Evolutionary conservation across 1,284 basidiomycete species (phyloP).

Genomic region (Ceratorhiza oryzae-sativae): DNA sequence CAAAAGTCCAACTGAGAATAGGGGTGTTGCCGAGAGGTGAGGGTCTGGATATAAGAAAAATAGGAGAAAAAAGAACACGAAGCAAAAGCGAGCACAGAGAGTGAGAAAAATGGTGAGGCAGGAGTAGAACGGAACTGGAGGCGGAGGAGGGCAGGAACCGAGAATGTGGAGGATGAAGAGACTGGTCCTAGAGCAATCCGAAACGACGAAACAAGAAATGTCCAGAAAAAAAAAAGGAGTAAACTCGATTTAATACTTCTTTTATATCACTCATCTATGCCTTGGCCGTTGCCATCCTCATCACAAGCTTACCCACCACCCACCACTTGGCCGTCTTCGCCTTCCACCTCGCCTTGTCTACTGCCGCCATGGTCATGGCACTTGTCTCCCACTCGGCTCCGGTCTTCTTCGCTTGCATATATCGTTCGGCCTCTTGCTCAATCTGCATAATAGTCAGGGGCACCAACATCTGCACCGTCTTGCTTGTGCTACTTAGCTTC

Average conservation of each 20-base stretch:
- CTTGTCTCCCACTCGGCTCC: neutral
- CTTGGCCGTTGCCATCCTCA: neutral
- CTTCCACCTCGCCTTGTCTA: slow-evolving; percentile 2
- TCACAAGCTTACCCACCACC: neutral
- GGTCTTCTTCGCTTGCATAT: slow-evolving; percentile 6
- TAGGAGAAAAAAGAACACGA: too few species aligned
- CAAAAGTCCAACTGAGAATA: too few species aligned
- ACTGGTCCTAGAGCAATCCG: too few species aligned
- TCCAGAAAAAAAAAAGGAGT: neutral
- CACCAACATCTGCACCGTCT: slow-evolving; percentile 22
- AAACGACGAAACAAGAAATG: too few species aligned
- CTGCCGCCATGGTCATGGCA: neutral
- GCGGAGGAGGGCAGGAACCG: neutral
- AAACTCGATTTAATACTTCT: too few species aligned
- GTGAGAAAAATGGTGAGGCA: too few species aligned
- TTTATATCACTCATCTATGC: too few species aligned
- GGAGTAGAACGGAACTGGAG: too few species aligned
- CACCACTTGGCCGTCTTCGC: slow-evolving; percentile 1
- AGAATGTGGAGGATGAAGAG: neutral
- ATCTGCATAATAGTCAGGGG: slow-evolving; percentile 18
- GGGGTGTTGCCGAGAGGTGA: too few species aligned
- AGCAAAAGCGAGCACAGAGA: too few species aligned
- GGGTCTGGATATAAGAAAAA: too few species aligned
- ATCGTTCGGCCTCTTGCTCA: neutral
- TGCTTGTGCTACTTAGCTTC: slow-evolving; percentile 7